Percentiles rank a stretch among this genome's conserved stretches.
Conservation (phyloP, 1,284 basidiomycete species). For the Microbotryum intermedium region DNA sequence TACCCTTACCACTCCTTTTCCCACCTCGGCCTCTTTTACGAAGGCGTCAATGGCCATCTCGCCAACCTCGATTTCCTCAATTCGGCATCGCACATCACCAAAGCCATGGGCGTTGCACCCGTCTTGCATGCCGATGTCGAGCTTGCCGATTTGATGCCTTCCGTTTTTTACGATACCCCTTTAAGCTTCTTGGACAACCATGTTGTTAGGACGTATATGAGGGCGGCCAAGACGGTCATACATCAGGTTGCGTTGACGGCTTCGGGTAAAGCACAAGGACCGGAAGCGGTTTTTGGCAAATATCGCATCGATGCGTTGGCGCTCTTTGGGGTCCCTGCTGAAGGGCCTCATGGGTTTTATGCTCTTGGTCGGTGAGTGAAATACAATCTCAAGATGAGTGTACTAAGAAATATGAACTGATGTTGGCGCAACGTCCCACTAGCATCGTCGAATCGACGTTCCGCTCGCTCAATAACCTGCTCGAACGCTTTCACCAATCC, state of each 20-base stretch:
- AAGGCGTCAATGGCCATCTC: slow-evolving; percentile 87
- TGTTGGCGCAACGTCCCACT: neutral
- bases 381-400: neutral
- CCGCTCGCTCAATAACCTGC: slow-evolving; percentile 79
- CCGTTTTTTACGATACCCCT: neutral
- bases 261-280: slow-evolving; percentile 45
- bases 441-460: slow-evolving; percentile 76
- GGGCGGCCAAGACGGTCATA: slow-evolving; percentile 54
- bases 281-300: slow-evolving; percentile 44
- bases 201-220: slow-evolving; percentile 47
- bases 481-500: slow-evolving; percentile 87
- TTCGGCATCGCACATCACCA: slow-evolving; percentile 64
- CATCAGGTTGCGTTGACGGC: slow-evolving; percentile 61
- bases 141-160: neutral
- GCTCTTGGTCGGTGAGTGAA: slow-evolving; percentile 70
- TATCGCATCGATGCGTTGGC: slow-evolving; percentile 93
- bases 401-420: neutral
- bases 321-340: slow-evolving; percentile 74
- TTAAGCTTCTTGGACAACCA: neutral
- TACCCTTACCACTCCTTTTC: slow-evolving; percentile 96
- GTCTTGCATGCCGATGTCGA: slow-evolving; percentile 49
- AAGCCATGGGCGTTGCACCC: slow-evolving; percentile 62
- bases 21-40: slow-evolving; percentile 83
- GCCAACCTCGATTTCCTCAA: slow-evolving; percentile 95
- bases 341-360: slow-evolving; percentile 90